Conservation (phyloP, 805 yeast genomes). For the Metschnikowia cerradonensis region DNA sequence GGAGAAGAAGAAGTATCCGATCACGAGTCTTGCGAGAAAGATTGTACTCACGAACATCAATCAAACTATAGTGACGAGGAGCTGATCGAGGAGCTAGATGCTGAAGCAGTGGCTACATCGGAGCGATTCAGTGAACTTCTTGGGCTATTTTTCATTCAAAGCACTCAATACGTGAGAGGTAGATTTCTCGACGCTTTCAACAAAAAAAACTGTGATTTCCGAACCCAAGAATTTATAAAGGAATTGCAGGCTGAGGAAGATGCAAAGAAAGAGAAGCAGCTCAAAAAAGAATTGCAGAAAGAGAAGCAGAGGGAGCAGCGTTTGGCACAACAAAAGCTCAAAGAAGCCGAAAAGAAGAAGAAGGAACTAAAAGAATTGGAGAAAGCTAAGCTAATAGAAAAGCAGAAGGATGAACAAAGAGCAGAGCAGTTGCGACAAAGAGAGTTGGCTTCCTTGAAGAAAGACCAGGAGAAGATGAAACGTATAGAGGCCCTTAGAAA, state of each 20-base stretch:
- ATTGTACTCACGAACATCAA: not conserved
- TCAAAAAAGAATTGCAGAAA: constrained; percentile 59
- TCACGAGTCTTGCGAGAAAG: not conserved
- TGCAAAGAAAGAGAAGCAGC: constrained; percentile 60
- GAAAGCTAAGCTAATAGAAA: constrained; percentile 27
- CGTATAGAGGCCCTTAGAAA: constrained; percentile 29
- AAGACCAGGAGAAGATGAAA: constrained; percentile 49
- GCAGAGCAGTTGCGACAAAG: constrained; percentile 38
- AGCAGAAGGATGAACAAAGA: constrained; percentile 31
- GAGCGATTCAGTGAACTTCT: constrained; percentile 68
- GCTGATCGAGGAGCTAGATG: not conserved
- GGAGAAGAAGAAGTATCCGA: not conserved
- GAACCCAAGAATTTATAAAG: constrained; percentile 55
- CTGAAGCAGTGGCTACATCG: not conserved
- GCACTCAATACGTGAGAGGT: constrained; percentile 71
- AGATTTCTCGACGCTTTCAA: constrained; percentile 73
- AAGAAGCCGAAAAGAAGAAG: constrained; percentile 55
- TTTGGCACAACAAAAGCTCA: constrained; percentile 54
- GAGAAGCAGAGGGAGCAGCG: constrained; percentile 73
- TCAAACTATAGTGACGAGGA: not conserved
- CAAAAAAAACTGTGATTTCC: constrained; percentile 75
- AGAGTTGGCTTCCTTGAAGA: constrained; percentile 36
- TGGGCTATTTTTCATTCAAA: constrained; percentile 72
- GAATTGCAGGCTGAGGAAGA: constrained; percentile 69
- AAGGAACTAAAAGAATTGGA: constrained; percentile 51